A percentile compares a stretch with the other conserved stretches of the same genome.
Evolutionary conservation across 768 basidiomycete species (phyloP).

Genomic region (Pisolithus tinctorius): DNA sequence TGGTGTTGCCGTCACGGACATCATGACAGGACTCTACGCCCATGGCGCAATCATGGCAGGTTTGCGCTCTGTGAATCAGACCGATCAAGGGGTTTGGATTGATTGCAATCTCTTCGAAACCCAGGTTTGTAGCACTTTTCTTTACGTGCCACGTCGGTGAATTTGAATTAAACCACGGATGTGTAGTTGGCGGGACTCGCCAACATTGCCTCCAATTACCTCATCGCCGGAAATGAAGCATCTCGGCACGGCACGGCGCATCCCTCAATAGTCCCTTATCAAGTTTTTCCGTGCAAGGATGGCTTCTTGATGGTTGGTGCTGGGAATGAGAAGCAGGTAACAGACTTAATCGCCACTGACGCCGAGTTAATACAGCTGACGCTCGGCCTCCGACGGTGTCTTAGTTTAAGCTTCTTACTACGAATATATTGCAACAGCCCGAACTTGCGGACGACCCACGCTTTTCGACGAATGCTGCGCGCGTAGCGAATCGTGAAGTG

Average conservation of each 20-base stretch:
- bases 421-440: constrained; percentile 54
- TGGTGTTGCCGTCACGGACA: constrained; percentile 91
- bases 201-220: constrained; percentile 90
- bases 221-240: constrained; percentile 80
- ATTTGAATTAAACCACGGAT: background rate
- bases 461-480: constrained; percentile 66
- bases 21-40: constrained; percentile 83
- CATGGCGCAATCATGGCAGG: constrained; percentile 93
- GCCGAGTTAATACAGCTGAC: constrained; percentile 6
- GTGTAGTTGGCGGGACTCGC: constrained; percentile 79
- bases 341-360: constrained; percentile 2
- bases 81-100: constrained; percentile 84
- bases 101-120: constrained; percentile 92
- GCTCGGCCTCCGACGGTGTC: background rate
- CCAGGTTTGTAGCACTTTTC: constrained; percentile 46
- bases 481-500: constrained; percentile 70
- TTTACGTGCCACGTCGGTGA: background rate
- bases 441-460: constrained; percentile 52
- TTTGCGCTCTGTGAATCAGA: constrained; percentile 72
- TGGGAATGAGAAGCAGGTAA: constrained; percentile 81
- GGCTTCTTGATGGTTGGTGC: constrained; percentile 93
- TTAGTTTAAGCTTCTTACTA: constrained; percentile 66
- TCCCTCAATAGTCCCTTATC: constrained; percentile 91
- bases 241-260: constrained; percentile 87
- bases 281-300: constrained; percentile 81